Evolutionary conservation across 208 protist species (phyloP), one percentile per base, ranked within the genome.

Genomic region (Trypanosoma theileri): DNA sequence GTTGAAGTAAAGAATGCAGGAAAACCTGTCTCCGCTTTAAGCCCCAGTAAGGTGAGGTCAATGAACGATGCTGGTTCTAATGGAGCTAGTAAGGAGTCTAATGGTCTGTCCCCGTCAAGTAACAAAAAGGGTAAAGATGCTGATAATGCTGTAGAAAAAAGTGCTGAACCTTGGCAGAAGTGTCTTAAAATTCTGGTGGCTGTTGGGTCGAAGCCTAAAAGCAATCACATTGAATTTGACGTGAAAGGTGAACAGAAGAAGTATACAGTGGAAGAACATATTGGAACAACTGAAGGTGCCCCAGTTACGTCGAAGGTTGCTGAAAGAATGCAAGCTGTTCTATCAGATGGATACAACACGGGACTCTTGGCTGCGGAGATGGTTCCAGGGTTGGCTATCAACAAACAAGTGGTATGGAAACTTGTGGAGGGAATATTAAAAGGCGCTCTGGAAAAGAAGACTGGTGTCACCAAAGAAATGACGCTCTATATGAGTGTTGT

Each of bases 261-360:
- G 16, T 86, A 73, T 52, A 73, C 75, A 24, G 82, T 86, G 44
- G 76, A 91, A 58, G 85, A 91, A 73, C 81, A 77, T 71, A 75
- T 84, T 54, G 31, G 67, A 41, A 24, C 61, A 3, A 13, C 24
- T 31, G 65, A 61, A 31, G 46, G 17, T 28, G 58, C 13, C 22
- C 40, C 67, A 22, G 19, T 76, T 35, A 19, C 26, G 40, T 86
- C 82, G 40, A 79, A 80, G 55, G 75, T 88, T 58, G 58, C 84
- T 35, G 41, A 57, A 17, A 79, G 80, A 35, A 66, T 91, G 69
- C n/a, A 54, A 14, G 61, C 48, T 48, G 54, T 88, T 54, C 66
- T 86, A 22, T 24, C 16, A 22, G 50, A 44, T 31, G 85, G 85
- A 53, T 76, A 45, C 59, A 88, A 88, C 59, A 66, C 82, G n/a